Percentiles rank a stretch among this genome's conserved stretches.
These are phyloP conservation scores for Neurospora sp. DNA, from an alignment of 495 filamentous ascomycete genomes.

Conservation along the genomic window DNA sequence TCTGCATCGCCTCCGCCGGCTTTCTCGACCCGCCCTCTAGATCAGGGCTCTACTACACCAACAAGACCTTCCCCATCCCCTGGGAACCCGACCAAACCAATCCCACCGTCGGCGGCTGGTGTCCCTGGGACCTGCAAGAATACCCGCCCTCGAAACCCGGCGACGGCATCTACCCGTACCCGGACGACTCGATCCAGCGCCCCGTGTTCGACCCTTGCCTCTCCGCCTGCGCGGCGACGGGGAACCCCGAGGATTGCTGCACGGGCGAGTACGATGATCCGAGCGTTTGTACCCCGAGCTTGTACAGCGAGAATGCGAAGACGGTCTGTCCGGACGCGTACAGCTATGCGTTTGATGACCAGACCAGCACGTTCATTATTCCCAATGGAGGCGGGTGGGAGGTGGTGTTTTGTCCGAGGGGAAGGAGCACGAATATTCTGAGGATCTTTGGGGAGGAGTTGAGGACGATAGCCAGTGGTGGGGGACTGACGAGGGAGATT, in stretches of 20 bases:
- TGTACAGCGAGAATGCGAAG: constrained; percentile 57
- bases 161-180: constrained; percentile 65
- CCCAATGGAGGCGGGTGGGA: constrained; percentile 63
- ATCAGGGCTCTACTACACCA: constrained; percentile 36
- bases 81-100: constrained; percentile 45
- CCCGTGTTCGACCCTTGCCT: constrained; percentile 64
- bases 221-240: constrained; percentile 55
- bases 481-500: constrained; percentile 4
- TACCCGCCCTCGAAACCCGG: constrained; percentile 51
- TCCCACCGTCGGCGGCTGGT: constrained; percentile 50
- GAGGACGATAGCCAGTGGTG: constrained; percentile 17
- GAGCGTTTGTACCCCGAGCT: constrained; percentile 45
- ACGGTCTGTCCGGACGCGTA: constrained; percentile 72
- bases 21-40: constrained; percentile 36
- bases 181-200: constrained; percentile 53
- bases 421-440: constrained; percentile 60
- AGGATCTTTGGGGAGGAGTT: constrained; percentile 36
- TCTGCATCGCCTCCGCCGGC: constrained; percentile 57
- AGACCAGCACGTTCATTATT: constrained; percentile 63
- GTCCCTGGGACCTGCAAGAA: constrained; percentile 64
- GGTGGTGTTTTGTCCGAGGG: constrained; percentile 64
- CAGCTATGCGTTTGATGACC: constrained; percentile 69
- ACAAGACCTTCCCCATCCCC: constrained; percentile 50
- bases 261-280: constrained; percentile 49
- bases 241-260: constrained; percentile 54